phyloP scores from a whole-genome alignment of 2,329 filamentous ascomycete genomes.

The Beauveria sp. region DNA sequence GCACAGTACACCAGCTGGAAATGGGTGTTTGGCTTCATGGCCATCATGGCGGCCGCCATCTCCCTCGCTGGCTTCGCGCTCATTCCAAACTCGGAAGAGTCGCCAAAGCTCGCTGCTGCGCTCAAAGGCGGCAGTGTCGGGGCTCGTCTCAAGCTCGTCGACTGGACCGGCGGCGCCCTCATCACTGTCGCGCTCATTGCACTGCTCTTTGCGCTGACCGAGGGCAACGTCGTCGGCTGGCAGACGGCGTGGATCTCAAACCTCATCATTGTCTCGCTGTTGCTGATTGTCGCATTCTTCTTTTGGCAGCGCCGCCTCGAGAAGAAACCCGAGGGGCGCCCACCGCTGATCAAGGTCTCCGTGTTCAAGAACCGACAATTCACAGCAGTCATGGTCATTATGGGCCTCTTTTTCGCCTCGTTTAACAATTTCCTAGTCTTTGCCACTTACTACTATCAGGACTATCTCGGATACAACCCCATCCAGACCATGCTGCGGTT shows the following conservation, averaged over 20 bases:
- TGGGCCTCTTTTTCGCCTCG: constrained; percentile 57
- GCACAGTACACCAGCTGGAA: constrained; percentile 56
- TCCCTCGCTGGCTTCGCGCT: constrained; percentile 50
- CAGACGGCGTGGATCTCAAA: constrained; percentile 51
- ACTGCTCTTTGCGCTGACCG: constrained; percentile 58
- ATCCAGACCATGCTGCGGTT: constrained; percentile 64
- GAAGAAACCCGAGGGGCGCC: constrained; percentile 22
- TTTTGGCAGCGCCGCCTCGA: constrained; percentile 49
- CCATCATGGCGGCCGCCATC: constrained; percentile 50
- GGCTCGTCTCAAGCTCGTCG: constrained; percentile 40
- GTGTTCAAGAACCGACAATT: constrained; percentile 54
- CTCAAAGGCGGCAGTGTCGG: constrained; percentile 11
- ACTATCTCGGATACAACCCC: constrained; percentile 52
- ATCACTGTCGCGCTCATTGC: constrained; percentile 55
- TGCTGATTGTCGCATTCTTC: constrained; percentile 49
- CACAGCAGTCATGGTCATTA: constrained; percentile 55
- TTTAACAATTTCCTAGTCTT: constrained; percentile 64
- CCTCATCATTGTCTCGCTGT: constrained; percentile 49
- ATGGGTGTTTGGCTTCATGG: constrained; percentile 60
- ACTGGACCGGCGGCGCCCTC: constrained; percentile 59
- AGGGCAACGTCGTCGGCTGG: constrained; percentile 66
- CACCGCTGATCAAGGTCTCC: constrained; percentile 59
- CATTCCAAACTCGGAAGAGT: constrained; percentile 36
- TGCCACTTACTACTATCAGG: constrained; percentile 63
- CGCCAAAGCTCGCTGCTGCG: constrained; percentile 7